Evolutionary conservation across 306 rosid genomes (phyloP).

Genomic region (Herpetospermum pedunculosum): DNA sequence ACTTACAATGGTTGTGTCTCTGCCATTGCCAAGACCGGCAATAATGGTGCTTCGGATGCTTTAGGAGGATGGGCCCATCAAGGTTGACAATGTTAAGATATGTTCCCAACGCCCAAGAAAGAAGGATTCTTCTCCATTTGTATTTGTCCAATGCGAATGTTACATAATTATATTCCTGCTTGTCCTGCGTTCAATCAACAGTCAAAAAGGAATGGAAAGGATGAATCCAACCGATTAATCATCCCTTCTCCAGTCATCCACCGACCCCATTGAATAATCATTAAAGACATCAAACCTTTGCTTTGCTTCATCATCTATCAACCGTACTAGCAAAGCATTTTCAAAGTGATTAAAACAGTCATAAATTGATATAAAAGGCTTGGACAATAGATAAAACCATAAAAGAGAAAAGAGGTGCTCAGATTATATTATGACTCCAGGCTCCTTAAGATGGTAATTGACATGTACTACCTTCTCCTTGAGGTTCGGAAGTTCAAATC

Average conservation of each 20-base stretch:
- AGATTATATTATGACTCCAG: not conserved
- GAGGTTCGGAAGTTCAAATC: too few species aligned
- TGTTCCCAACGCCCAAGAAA: constrained; percentile 7
- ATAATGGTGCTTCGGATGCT: constrained; percentile 12
- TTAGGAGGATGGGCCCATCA: not conserved
- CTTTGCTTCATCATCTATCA: constrained; percentile 3
- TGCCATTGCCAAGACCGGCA: not conserved
- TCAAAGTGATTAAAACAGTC: not conserved
- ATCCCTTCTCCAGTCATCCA: not conserved
- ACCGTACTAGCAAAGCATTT: constrained; percentile 5
- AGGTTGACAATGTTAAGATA: not conserved
- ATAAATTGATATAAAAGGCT: not conserved
- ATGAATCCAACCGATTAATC: not conserved
- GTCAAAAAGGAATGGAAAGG: constrained; percentile 1
- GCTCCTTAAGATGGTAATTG: not conserved
- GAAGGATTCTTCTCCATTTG: constrained; percentile 3
- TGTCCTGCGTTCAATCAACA: constrained; percentile 4
- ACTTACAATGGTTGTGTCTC: constrained; percentile 3
- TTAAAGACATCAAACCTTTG: not conserved
- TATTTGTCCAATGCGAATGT: constrained; percentile 8
- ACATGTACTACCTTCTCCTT: too few species aligned
- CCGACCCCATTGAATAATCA: not conserved
- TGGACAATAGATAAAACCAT: not conserved
- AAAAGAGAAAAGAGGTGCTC: not conserved
- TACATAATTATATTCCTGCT: constrained; percentile 7